A percentile compares a stretch with the other conserved stretches of the same genome.
phyloP scores from a whole-genome alignment of 805 yeast genomes.

The Hanseniaspora guilliermondii region DNA sequence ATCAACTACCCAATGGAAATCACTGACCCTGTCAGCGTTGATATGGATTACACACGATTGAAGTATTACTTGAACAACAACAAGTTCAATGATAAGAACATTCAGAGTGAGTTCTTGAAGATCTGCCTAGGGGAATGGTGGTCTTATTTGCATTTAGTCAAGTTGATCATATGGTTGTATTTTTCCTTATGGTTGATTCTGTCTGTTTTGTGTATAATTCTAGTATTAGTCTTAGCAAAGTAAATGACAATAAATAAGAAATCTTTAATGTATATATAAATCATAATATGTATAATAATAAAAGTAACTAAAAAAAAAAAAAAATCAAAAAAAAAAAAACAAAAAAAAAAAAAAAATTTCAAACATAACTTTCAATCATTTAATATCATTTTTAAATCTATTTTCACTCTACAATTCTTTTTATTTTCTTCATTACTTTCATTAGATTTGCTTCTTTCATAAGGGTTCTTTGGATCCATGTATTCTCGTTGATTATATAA shows the following conservation, averaged over 20 bases:
- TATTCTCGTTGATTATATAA: neutral
- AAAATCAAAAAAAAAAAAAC: too few relatives aligned
- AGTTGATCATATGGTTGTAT: neutral
- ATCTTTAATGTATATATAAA: too few relatives aligned
- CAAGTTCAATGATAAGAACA: neutral
- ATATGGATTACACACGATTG: conserved; percentile 8
- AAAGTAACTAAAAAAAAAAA: too few relatives aligned
- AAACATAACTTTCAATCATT: neutral
- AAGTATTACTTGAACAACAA: conserved; percentile 2
- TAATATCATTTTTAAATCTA: neutral
- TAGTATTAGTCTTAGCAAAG: neutral
- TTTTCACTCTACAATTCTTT: neutral
- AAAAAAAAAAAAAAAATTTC: too few relatives aligned
- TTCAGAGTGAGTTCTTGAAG: neutral
- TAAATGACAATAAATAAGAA: too few relatives aligned
- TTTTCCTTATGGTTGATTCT: neutral
- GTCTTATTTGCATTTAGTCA: neutral
- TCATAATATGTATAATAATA: neutral
- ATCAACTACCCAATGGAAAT: neutral
- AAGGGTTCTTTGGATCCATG: neutral
- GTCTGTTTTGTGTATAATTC: neutral
- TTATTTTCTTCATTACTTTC: neutral
- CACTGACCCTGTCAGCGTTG: neutral
- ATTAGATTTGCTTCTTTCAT: neutral
- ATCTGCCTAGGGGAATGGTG: neutral